These are phyloP conservation scores for Tricholoma matsutake DNA, from an alignment of 768 basidiomycete species.

Conservation along the genomic window DNA sequence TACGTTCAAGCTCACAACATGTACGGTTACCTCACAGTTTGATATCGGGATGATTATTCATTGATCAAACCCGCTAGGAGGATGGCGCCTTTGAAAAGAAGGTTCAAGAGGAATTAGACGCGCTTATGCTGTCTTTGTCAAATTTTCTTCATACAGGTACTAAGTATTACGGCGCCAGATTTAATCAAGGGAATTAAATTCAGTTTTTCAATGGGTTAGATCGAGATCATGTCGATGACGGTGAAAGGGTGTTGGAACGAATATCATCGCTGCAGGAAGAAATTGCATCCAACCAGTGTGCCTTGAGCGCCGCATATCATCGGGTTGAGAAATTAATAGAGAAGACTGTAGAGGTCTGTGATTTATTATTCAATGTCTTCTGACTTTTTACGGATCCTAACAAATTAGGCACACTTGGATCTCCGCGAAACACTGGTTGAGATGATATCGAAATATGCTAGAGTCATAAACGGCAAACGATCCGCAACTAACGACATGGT, in stretches of 20 bases:
- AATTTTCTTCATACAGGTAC: conserved; percentile 21
- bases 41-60: neutral
- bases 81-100: neutral
- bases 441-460: conserved; percentile 27
- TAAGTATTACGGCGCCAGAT: neutral
- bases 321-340: conserved; percentile 8
- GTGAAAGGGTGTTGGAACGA: conserved; percentile 7
- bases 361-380: neutral
- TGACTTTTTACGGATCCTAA: neutral
- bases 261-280: conserved; percentile 5
- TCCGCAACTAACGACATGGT: conserved; percentile 38
- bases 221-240: conserved; percentile 9
- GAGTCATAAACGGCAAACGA: conserved; percentile 23
- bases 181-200: neutral
- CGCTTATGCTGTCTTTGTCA: conserved; percentile 15
- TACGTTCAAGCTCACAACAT: conserved; percentile 3
- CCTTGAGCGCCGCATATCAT: conserved; percentile 1
- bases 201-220: neutral
- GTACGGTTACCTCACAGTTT: neutral
- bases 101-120: conserved; percentile 18
- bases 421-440: conserved; percentile 28
- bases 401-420: conserved; percentile 29
- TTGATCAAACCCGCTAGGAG: conserved; percentile 11
- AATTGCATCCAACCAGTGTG: conserved; percentile 5
- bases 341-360: conserved; percentile 9